Evolutionary conservation across 2,329 filamentous ascomycete species (phyloP), one percentile per base, ranked within the genome.

Genomic region (Canariomyces notabilis): DNA sequence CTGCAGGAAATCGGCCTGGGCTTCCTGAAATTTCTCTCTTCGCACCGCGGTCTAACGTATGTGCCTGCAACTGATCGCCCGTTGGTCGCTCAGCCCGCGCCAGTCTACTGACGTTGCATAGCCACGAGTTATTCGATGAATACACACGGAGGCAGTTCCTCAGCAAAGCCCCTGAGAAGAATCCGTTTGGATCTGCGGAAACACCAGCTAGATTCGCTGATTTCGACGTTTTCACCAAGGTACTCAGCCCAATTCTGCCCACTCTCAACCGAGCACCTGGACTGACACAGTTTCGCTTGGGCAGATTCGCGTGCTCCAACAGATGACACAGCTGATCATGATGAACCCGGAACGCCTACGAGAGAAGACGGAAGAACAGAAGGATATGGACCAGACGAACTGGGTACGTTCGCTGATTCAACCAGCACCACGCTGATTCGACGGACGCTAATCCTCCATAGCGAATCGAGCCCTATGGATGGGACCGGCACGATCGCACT

Each of bases 11-110:
- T 97, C 57, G 91, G 89, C 29, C 76, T 98, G 37, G 82, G 86
- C 44, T 74, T 97, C 16, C 80, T 97, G 49, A 96, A 96, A 75
- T 89, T 86, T 63, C 83, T 96, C 40, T 96, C 93, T 23, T 95
- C 90, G 50, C 89, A 96, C 71, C 85, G 90, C 54, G 90, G 90
- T 53, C 73, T 97, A 38, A 94, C 85, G 89, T 95, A 79, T 56
- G 87, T 76, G n/a, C n/a, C n/a, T 3, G 21, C 41, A 21, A 40
- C 22, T 23, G 23, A 16, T 33, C n/a, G 20, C 54, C 33, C 29
- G 6, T 32, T 33, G 22, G 32, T 34, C 14, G 35, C 44, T 2
- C 36, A 4, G n/a, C n/a, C n/a, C n/a, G n/a, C n/a, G n/a, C n/a
- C n/a, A n/a, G n/a, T n/a, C 26, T 53, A 23, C 57, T 64, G 20